Percentiles rank a stretch among this genome's conserved stretches.
Conservation (phyloP, 768 basidiomycete species). For the Mycena alexandri region DNA sequence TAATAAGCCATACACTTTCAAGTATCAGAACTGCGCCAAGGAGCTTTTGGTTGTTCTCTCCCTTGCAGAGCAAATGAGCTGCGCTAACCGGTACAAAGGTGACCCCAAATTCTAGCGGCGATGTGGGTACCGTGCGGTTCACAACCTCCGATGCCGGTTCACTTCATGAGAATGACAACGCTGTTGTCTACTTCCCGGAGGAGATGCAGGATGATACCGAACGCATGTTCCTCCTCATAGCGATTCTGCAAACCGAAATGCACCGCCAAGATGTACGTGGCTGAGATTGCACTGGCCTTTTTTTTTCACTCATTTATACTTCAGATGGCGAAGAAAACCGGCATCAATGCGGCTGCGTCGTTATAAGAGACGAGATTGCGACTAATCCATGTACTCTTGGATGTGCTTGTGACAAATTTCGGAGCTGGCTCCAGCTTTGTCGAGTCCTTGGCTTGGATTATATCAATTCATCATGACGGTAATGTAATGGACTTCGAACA, state of each 20-base stretch:
- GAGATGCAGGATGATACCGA: slow-evolving; percentile 28
- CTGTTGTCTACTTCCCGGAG: slow-evolving; percentile 16
- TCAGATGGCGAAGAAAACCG: no score
- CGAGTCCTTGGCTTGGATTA: no score
- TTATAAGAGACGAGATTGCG: no score
- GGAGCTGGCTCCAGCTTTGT: no score
- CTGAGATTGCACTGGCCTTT: background rate
- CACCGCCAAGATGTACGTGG: slow-evolving; percentile 22
- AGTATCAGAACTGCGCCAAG: background rate
- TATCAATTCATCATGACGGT: no score
- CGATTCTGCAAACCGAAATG: slow-evolving; percentile 21
- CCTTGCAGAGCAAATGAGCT: background rate
- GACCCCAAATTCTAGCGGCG: background rate
- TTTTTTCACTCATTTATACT: background rate
- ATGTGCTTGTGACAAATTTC: no score
- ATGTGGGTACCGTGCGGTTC: slow-evolving; percentile 21
- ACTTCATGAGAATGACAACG: slow-evolving; percentile 12
- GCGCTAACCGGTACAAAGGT: background rate
- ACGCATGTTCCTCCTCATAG: slow-evolving; percentile 30
- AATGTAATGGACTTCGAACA: no score
- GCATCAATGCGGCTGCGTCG: no score
- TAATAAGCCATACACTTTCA: background rate
- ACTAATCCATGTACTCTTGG: no score
- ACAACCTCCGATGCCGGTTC: background rate
- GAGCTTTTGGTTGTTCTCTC: background rate